Percentiles rank a stretch among this genome's conserved stretches.
phyloP scores from a whole-genome alignment of 192 early-diverging fungal genomes.

The Funneliformis geosporum region DNA sequence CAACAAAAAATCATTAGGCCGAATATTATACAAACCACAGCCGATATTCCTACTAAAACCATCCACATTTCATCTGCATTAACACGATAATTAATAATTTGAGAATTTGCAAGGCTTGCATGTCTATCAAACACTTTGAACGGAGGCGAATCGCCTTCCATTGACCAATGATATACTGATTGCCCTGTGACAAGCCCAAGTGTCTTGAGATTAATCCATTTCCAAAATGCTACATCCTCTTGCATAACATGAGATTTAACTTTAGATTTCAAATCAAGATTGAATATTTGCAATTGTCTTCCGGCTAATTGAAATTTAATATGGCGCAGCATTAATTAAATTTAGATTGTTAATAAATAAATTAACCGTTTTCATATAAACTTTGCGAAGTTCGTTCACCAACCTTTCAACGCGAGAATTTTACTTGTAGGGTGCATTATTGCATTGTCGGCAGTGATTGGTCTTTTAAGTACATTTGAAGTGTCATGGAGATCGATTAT shows the following conservation, averaged over 20 bases:
- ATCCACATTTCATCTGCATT: conserved; percentile 94
- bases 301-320: conserved; percentile 55
- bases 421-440: conserved; percentile 96
- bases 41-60: conserved; percentile 92
- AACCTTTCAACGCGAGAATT: conserved; percentile 96
- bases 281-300: conserved; percentile 95
- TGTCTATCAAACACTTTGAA: conserved; percentile 94
- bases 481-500: conserved; percentile 93
- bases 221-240: conserved; percentile 95
- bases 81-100: conserved; percentile 96
- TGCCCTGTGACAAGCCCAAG: conserved; percentile 88
- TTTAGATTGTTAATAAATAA: background rate
- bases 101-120: conserved; percentile 73
- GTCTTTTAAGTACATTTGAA: conserved; percentile 78
- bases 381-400: background rate
- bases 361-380: background rate
- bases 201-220: conserved; percentile 86
- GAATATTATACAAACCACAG: conserved; percentile 50
- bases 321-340: background rate
- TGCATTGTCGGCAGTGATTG: conserved; percentile 96
- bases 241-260: conserved; percentile 90
- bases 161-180: conserved; percentile 95
- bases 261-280: conserved; percentile 94
- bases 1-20: background rate
- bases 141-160: conserved; percentile 86